A percentile compares a stretch with the other conserved stretches of the same genome.
These are phyloP conservation scores for Penicillium concentricum DNA, from an alignment of 2,329 filamentous ascomycete genomes.

Conservation along the genomic window DNA sequence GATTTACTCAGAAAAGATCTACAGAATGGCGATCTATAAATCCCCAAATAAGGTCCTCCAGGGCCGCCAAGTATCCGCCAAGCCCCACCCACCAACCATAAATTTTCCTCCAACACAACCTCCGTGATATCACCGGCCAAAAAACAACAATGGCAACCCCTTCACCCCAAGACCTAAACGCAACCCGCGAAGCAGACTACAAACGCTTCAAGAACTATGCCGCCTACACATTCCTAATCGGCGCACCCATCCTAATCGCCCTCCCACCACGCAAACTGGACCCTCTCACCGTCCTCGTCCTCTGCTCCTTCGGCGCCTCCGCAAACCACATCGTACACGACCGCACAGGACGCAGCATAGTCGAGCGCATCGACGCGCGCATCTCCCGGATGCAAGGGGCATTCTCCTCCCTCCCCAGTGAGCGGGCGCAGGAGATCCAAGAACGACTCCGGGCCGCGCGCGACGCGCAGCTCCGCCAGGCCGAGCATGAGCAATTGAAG, in stretches of 20 bases:
- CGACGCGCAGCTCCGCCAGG: constrained; percentile 23
- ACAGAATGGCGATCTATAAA: too few relatives aligned
- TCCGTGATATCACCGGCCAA: neutral
- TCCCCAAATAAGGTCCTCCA: too few relatives aligned
- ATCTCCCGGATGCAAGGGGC: constrained; percentile 23
- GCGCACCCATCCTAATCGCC: constrained; percentile 32
- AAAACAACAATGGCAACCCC: constrained; percentile 9
- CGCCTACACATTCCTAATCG: constrained; percentile 39
- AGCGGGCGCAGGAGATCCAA: constrained; percentile 36
- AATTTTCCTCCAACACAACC: constrained; percentile 17
- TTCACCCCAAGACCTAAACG: constrained; percentile 3
- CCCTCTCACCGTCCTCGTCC: constrained; percentile 38
- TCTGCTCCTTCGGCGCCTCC: constrained; percentile 41
- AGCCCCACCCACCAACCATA: constrained; percentile 12
- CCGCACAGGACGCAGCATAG: constrained; percentile 34
- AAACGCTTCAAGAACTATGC: constrained; percentile 42
- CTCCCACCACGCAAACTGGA: constrained; percentile 42
- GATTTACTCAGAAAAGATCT: neutral
- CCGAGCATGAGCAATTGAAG: constrained; percentile 14
- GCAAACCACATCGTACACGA: constrained; percentile 41
- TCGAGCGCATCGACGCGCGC: constrained; percentile 32
- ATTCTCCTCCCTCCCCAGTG: constrained; percentile 29
- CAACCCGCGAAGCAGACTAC: constrained; percentile 37
- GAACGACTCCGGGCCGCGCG: constrained; percentile 27
- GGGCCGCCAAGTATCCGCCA: neutral